Base-by-base conservation (phyloP, 192 early-diverging fungal genomes). In the Umbelopsis vinacea region DNA sequence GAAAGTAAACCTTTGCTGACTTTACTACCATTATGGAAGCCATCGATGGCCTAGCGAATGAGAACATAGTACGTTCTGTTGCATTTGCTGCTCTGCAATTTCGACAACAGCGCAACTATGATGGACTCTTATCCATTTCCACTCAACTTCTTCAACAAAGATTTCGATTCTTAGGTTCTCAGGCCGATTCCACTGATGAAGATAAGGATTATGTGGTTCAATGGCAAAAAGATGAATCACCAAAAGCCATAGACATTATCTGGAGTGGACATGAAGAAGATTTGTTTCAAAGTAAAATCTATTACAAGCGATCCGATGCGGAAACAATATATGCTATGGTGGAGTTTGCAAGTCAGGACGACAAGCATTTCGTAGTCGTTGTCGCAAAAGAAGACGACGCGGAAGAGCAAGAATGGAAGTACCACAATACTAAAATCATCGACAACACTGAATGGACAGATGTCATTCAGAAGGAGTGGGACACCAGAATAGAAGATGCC, bases 1-100 rank as follows among this genome's bases (percentile, higher is more conserved):
- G 15, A 50, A n/a, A 43, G 40, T 43, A 1, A 50, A 17, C 57
- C 26, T 26, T 63, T 57, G 29, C 37, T 37, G 33, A 63, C 14
- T 12, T 29, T 14, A 37, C 8, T 11, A 63, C 17, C 24, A 35
- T 37, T n/a, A 81, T 81, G 79, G 79, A 81, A 74, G 79, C 79
- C 14, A 81, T 81, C 66, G 79, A 81, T 54, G 76, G 77, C 47
- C 71, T 66, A 35, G 79, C 79, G 38, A 81, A 76, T 37, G 76
- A 81, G 33, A 74, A 76, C 23, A 69, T 81, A 52, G 72, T 70
- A 14, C 71, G 79, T 23, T 81, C 79, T 3, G 33, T 81, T 15
- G 79, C 79, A 3, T 72, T 74, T 63, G 74, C 76, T 6, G 63
- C 70, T 1, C 70, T 81, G 22, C 72, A 76, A 24, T 57, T 69